Evolutionary conservation across 2,329 filamentous ascomycete genomes (phyloP).

Genomic region (Colletotrichum tropicicola): DNA sequence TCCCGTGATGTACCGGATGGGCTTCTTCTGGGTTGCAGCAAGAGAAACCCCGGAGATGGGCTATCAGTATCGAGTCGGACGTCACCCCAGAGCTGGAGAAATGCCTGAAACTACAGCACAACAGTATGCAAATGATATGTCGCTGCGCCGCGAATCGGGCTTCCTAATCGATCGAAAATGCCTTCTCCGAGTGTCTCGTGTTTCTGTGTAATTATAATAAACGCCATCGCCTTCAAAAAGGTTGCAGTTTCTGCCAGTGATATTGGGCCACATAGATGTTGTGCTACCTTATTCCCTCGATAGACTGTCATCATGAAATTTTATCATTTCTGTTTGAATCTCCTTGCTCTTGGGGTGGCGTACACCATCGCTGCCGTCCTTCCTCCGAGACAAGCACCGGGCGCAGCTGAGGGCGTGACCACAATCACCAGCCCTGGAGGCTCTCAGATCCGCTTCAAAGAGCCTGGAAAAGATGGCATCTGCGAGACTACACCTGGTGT

Average conservation of each 20-base stretch:
- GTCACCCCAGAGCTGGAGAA: not conserved
- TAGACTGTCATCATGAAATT: not conserved
- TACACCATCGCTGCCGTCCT: not conserved
- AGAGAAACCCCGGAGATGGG: not conserved
- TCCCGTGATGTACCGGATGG: not conserved
- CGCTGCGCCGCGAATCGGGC: not conserved
- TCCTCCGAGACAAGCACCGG: slow-evolving; percentile 2
- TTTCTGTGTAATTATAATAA: not conserved
- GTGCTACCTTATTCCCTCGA: not conserved
- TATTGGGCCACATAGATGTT: not conserved
- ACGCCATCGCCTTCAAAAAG: not conserved
- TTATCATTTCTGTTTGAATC: not conserved
- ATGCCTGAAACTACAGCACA: not conserved
- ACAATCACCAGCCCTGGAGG: slow-evolving; percentile 11
- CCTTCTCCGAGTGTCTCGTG: not conserved
- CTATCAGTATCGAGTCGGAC: not conserved
- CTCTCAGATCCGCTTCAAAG: slow-evolving; percentile 5
- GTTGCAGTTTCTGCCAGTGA: not conserved
- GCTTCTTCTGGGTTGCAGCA: not conserved
- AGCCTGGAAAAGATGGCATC: slow-evolving; percentile 2
- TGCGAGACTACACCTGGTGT: slow-evolving; percentile 11
- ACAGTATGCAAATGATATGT: not conserved
- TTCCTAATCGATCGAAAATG: not conserved
- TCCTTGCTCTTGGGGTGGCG: not conserved
- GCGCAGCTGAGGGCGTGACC: not conserved